Evolutionary conservation across 2,329 filamentous ascomycete species (phyloP), one percentile per base, ranked within the genome.

Genomic region (Aspergillus persii): DNA sequence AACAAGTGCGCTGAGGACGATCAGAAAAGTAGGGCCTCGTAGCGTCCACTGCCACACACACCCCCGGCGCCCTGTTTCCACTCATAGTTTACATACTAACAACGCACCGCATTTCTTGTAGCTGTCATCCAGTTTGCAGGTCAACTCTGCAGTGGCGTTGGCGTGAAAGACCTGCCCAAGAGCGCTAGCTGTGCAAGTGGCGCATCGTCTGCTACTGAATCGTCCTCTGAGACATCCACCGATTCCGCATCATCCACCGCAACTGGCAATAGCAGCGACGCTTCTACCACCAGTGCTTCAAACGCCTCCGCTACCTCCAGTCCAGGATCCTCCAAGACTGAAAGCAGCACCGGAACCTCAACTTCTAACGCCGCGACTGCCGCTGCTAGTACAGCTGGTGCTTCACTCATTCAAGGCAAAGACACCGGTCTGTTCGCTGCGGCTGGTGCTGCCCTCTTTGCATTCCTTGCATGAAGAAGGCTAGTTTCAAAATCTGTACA

Each of bases 1-100:
- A 64, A 65, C 2, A 68, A 70, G n/a, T 85, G 83, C 69, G 63
- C 66, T 33, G 27, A 65, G 0, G 65, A 66, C 0, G 79, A 81
- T n/a, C 78, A 83, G 59, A 55, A 77, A 41, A 63, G 77, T 74
- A 71, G 23, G 66, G 18, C 18, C 18, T 23, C 18, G 18, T 23
- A 23, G 18, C 18, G 18, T 23, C 18, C 18, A 23, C 18, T 23
- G 18, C 18, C 18, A 23, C 18, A 23, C 18, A 23, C 18, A 23
- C 18, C 18, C 18, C 18, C 18, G 1, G 18, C 18, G 18, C 18
- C 18, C 18, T 23, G 18, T 23, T 23, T 23, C 18, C 18, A 23
- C 18, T 23, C 18, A 23, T 23, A 23, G 18, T 23, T 2, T 23
- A 23, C 18, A 23, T 23, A 23, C 18, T 23, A 23, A 23, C 18